Conservation (phyloP, 768 basidiomycete species). For the Psilocybe tampanensis region DNA sequence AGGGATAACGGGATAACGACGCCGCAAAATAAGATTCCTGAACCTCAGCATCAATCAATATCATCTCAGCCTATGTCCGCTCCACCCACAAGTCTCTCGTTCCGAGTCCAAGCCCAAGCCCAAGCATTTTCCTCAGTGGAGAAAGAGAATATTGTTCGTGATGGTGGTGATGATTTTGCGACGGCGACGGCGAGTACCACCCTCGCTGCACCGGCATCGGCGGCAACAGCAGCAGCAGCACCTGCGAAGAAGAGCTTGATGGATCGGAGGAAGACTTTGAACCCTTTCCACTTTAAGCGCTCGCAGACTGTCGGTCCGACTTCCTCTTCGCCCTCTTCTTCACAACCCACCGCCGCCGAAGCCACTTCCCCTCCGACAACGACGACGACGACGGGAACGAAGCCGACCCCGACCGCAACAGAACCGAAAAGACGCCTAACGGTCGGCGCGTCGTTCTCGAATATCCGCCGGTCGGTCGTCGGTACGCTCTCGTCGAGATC, state of each 20-base stretch:
- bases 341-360: background rate
- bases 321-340: background rate
- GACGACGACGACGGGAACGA: background rate
- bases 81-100: background rate
- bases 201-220: conserved; percentile 12
- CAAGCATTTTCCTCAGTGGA: too few species aligned
- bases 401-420: too few species aligned
- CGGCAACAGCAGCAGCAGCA: too few species aligned
- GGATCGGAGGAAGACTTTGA: conserved; percentile 34
- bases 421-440: conserved; percentile 23
- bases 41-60: background rate
- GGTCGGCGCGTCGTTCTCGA: conserved; percentile 37
- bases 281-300: conserved; percentile 42
- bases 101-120: background rate
- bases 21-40: too few species aligned
- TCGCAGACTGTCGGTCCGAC: conserved; percentile 17
- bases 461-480: conserved; percentile 47
- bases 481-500: conserved; percentile 33
- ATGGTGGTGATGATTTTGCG: too few species aligned
- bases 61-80: background rate
- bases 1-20: background rate
- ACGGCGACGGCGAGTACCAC: conserved; percentile 7
- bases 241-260: background rate
- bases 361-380: conserved; percentile 13
- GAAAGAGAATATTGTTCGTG: too few species aligned